These are phyloP conservation scores for Penicillium angulare DNA, from an alignment of 495 filamentous ascomycete genomes.

Conservation along the genomic window DNA sequence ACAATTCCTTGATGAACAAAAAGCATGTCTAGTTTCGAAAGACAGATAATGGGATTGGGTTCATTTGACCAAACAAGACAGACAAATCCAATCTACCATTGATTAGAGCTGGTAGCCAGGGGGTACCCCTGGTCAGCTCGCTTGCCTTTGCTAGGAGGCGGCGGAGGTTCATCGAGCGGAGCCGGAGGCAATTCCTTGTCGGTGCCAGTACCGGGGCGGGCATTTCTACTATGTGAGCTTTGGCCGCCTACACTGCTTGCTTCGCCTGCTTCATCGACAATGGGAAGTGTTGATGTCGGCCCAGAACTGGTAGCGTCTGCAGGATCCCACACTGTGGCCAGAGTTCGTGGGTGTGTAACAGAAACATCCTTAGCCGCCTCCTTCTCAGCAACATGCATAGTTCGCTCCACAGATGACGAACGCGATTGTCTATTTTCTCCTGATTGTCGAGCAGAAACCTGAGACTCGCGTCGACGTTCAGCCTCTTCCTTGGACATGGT, in stretches of 20 bases:
- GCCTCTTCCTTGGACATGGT: conserved; percentile 88
- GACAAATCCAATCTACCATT: neutral
- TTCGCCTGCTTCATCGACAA: conserved; percentile 90
- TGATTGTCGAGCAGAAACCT: conserved; percentile 20
- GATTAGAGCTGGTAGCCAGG: neutral
- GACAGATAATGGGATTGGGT: conserved; percentile 2
- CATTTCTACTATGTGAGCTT: conserved; percentile 38
- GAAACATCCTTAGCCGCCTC: conserved; percentile 55
- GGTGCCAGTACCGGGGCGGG: conserved; percentile 24
- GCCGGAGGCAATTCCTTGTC: conserved; percentile 58
- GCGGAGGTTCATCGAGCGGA: conserved; percentile 27
- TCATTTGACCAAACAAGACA: neutral
- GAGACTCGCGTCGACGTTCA: conserved; percentile 56
- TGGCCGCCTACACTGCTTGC: conserved; percentile 65
- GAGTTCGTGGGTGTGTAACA: conserved; percentile 52
- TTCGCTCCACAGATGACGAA: conserved; percentile 46
- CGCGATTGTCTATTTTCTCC: conserved; percentile 32
- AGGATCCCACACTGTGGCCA: conserved; percentile 52
- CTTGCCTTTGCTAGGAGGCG: conserved; percentile 28
- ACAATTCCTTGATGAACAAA: conserved; percentile 26
- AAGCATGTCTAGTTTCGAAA: conserved; percentile 19
- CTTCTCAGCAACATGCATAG: conserved; percentile 45
- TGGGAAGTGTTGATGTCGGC: conserved; percentile 72
- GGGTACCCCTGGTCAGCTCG: conserved; percentile 17
- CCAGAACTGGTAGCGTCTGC: conserved; percentile 53